Base-by-base conservation (phyloP, 768 basidiomycete genomes). In the Daedaleopsis sinensis region DNA sequence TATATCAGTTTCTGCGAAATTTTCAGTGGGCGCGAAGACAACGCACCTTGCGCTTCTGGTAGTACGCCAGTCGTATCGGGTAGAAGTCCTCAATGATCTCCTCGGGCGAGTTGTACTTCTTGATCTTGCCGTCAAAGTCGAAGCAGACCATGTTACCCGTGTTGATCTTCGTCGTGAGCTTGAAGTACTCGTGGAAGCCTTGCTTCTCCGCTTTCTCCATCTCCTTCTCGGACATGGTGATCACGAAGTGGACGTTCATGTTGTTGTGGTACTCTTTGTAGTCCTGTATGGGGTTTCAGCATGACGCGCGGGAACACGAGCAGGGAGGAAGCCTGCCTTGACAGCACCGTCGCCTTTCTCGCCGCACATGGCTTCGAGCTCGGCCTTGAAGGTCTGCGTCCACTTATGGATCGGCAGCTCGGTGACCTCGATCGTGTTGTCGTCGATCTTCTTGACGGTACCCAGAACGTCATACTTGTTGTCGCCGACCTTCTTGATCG, bases 91-190 rank as follows among this genome's bases (percentile, higher is more conserved):
- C 88, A 48, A 98, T 74, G 55, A 99, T 93, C 66, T 95, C 90
- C 71, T 98, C 97, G 0, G 97, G 86, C 0, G 88, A 84, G 18
- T 84, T 79, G 73, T 98, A 98, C 76, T 89, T 96, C 78, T 89
- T 94, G 78, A 99, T 96, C 79, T 96, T 97, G 67, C 93, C 90
- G 18, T 96, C 91, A 62, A 92, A 84, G 75, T 99, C 96, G 74
- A 99, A 99, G 76, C 94, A 95, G 18, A 98, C 97, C 97, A 99
- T 98, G 78, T 99, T 99, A 72, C 86, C 84, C 16, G 94, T 97
- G 73, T 82, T 90, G 73, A 99, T 77, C 73, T 95, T 92, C 50
- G 82, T 76, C 15, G 86, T 86, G 63, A 98, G 78, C 76, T 94
- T 96, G 87, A 99, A 98, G 73, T 86, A 92, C 73, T 97, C 96